Conservation (phyloP, 257 asterid genomes). For the Petunia axillaris region DNA sequence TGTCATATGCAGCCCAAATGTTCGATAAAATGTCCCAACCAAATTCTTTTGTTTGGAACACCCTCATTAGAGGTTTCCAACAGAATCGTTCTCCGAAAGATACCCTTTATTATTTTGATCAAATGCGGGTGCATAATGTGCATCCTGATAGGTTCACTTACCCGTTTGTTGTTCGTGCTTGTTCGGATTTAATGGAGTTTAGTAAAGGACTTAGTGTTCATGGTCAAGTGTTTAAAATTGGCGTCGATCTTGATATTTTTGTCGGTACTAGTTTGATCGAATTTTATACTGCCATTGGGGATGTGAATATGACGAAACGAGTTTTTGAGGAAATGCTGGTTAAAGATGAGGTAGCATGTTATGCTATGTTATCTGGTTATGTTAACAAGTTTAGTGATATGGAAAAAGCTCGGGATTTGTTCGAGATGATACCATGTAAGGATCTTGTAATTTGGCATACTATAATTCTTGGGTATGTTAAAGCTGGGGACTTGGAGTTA, state of each 20-base stretch:
- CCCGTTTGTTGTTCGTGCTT: slow-evolving; percentile 32
- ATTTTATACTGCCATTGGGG: slow-evolving; percentile 19
- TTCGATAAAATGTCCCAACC: slow-evolving; percentile 33
- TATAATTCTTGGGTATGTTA: slow-evolving; percentile 27
- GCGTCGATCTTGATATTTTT: slow-evolving; percentile 28
- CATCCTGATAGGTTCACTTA: slow-evolving; percentile 31
- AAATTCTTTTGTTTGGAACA: slow-evolving; percentile 36
- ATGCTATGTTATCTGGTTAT: slow-evolving; percentile 22
- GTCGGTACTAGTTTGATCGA: slow-evolving; percentile 33
- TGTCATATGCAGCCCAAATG: slow-evolving; percentile 30
- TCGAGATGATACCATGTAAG: slow-evolving; percentile 28
- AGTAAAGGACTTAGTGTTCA: slow-evolving; percentile 16
- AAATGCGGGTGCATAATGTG: slow-evolving; percentile 16
- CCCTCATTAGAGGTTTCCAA: slow-evolving; percentile 33
- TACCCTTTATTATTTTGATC: slow-evolving; percentile 17
- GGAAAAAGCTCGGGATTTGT: slow-evolving; percentile 27
- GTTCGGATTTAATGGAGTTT: slow-evolving; percentile 27
- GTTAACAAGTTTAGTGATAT: slow-evolving; percentile 25
- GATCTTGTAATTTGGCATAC: slow-evolving; percentile 33
- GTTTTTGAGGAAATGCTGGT: slow-evolving; percentile 29
- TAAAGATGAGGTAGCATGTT: slow-evolving; percentile 31
- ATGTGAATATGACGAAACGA: neutral
- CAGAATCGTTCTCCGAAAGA: neutral
- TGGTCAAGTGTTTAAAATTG: slow-evolving; percentile 31
- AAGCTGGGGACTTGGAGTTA: slow-evolving; percentile 27